Evolutionary conservation across 495 filamentous ascomycete species (phyloP).

Genomic region (Friedmanniomyces simplex): DNA sequence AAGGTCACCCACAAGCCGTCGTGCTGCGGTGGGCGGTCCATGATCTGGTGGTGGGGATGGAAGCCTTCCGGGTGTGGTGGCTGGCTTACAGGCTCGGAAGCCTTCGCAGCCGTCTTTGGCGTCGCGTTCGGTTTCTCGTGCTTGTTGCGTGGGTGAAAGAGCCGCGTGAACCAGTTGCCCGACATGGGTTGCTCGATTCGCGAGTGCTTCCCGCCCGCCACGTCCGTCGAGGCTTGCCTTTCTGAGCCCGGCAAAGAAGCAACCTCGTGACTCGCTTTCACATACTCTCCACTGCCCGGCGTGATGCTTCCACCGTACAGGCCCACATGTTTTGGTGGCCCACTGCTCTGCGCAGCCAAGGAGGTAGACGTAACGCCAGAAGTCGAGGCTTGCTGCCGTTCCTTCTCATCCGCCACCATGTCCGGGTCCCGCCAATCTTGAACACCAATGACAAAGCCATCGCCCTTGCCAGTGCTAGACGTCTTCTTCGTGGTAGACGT

Average conservation of each 20-base stretch:
- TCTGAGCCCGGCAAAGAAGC: slow-evolving; percentile 30
- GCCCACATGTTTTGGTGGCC: slow-evolving; percentile 30
- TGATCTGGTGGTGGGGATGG: not conserved
- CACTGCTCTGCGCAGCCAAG: slow-evolving; percentile 21
- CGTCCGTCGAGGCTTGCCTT: slow-evolving; percentile 31
- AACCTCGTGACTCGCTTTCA: slow-evolving; percentile 27
- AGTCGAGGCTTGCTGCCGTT: slow-evolving; percentile 16
- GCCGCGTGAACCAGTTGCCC: slow-evolving; percentile 4
- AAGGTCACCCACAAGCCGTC: slow-evolving; percentile 93
- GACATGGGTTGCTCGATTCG: not conserved
- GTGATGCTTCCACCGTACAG: slow-evolving; percentile 61
- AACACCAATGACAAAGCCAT: slow-evolving; percentile 81
- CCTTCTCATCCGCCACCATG: slow-evolving; percentile 39
- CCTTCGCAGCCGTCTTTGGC: not conserved
- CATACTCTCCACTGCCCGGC: slow-evolving; percentile 69
- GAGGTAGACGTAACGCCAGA: slow-evolving; percentile 11
- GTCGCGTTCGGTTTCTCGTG: not conserved
- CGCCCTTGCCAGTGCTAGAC: slow-evolving; percentile 30
- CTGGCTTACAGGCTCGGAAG: not conserved
- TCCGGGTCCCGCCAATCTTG: slow-evolving; percentile 91
- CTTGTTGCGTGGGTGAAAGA: not conserved
- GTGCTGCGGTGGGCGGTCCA: slow-evolving; percentile 31
- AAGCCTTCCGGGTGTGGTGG: not conserved
- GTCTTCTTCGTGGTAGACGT: slow-evolving; percentile 19
- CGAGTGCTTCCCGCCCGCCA: not conserved